Evolutionary conservation across 169 alveolate genomes (phyloP), one percentile per base, ranked within the genome.

Genomic region (Eimeria falciformis): DNA sequence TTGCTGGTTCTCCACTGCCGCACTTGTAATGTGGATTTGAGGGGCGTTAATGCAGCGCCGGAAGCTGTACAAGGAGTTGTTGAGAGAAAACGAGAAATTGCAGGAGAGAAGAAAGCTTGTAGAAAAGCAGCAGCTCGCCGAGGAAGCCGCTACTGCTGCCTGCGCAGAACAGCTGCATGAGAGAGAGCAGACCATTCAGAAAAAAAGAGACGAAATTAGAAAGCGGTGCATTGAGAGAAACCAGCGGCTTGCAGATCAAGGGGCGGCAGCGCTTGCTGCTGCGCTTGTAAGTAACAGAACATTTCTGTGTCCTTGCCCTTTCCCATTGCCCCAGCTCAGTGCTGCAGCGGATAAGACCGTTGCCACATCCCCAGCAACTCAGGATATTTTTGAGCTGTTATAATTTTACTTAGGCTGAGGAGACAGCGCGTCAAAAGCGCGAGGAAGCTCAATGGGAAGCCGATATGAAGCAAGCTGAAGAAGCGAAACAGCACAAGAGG

Each of bases 401-500:
- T 33, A 40, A 25, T 45, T 33, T 18, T 55, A 1, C 33, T 81
- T 23, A 81, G 89, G 75, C 75, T 29, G 77, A 81, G 45, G 89
- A 81, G 55, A 65, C 77, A 2, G 11, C 55, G 27, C 89, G 65
- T 37, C 75, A 27, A 33, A 75, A 81, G 43, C 43, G 21, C 55
- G 75, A 81, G 77, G 50, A 18, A 25, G 89, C 17, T 3, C 89
- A 66, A 11, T 81, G 62, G 25, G 73, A 53, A 43, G 89, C 75
- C 62, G 55, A 81, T 25, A 75, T n/a, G 56, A 81, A 55, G 25
- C 56, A 81, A 17, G 89, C 89, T 18, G 89, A 81, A 81, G 89
- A 81, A 23, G 75, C 71, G 11, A 37, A 81, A 12, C 89, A 81
- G 56, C 50, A 29, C 3, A 53, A 25, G 53, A 53, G 73, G 58